Evolutionary conservation across 2,329 filamentous ascomycete species (phyloP).

Genomic region (Anisogramma anomala): DNA sequence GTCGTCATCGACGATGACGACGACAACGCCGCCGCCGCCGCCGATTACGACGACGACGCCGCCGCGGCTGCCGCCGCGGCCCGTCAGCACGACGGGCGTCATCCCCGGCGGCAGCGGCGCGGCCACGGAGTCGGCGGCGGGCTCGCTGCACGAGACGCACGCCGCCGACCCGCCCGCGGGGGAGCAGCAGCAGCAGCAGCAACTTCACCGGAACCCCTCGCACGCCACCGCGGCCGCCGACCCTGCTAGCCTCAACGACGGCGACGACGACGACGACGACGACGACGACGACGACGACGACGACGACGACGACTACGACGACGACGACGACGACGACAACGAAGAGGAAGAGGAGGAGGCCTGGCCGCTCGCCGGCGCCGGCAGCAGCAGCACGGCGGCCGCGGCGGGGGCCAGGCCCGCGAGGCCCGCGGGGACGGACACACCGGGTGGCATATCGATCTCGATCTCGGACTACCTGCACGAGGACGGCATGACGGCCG

Average conservation of each 20-base stretch:
- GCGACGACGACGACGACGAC: conserved; percentile 12
- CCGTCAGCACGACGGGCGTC: no score
- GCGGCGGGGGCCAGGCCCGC: conserved; percentile 6
- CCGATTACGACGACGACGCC: no score
- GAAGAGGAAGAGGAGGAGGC: conserved; percentile 6
- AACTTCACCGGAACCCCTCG: conserved; percentile 2
- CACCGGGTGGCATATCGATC: conserved; percentile 24
- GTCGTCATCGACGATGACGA: conserved; percentile 9
- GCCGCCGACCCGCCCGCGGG: background rate
- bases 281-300: conserved; percentile 6
- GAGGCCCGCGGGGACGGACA: conserved; percentile 16
- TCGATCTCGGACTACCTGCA: conserved; percentile 31
- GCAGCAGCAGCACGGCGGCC: no score
- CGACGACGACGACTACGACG: conserved; percentile 13
- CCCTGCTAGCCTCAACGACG: conserved; percentile 13
- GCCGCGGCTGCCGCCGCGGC: no score
- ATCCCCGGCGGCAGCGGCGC: background rate
- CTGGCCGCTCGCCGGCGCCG: no score
- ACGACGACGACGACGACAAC: conserved; percentile 15
- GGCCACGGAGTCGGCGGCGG: background rate
- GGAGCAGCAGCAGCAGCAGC: background rate
- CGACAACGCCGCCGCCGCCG: conserved; percentile 14
- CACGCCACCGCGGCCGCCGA: conserved; percentile 5
- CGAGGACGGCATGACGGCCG: conserved; percentile 49
- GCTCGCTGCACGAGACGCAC: background rate